These are phyloP conservation scores for Casaregolazyma suthepensis DNA, from an alignment of 1,139 yeast genomes.

Conservation along the genomic window DNA sequence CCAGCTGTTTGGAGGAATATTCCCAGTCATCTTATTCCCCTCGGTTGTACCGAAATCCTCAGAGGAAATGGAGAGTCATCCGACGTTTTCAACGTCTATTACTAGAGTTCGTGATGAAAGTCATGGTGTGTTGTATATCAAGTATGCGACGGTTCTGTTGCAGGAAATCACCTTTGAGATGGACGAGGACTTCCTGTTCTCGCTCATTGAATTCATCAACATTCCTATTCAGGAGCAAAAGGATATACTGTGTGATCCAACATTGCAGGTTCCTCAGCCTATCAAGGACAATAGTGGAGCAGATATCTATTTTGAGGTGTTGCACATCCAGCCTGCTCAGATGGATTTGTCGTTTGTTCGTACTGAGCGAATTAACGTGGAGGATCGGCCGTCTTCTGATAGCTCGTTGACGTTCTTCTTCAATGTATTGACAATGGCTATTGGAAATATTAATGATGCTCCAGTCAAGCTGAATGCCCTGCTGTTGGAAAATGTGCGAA, in stretches of 20 bases:
- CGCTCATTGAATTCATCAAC: constrained; percentile 73
- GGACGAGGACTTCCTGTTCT: constrained; percentile 88
- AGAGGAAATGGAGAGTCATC: constrained; percentile 81
- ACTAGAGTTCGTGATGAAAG: constrained; percentile 81
- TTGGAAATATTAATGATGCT: constrained; percentile 95
- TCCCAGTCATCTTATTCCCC: constrained; percentile 88
- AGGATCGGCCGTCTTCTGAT: constrained; percentile 50
- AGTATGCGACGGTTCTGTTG: constrained; percentile 80
- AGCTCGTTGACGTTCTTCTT: constrained; percentile 65
- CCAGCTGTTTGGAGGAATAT: constrained; percentile 81
- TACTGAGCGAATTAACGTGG: constrained; percentile 69
- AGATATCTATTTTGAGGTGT: constrained; percentile 85
- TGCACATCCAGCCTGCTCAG: constrained; percentile 88
- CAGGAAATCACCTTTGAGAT: constrained; percentile 91
- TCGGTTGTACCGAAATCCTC: constrained; percentile 82
- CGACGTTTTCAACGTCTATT: constrained; percentile 79
- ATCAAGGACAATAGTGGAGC: constrained; percentile 49
- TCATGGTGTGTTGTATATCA: constrained; percentile 84
- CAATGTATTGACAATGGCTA: constrained; percentile 90
- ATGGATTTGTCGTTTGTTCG: constrained; percentile 86
- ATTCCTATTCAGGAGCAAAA: constrained; percentile 38
- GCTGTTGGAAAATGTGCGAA: constrained; percentile 81
- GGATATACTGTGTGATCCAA: constrained; percentile 52
- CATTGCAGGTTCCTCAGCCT: constrained; percentile 66
- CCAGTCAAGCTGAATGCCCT: constrained; percentile 87